phyloP scores from a whole-genome alignment of 805 yeast genomes.

The Sugiyamaella boreocaroliniensis region DNA sequence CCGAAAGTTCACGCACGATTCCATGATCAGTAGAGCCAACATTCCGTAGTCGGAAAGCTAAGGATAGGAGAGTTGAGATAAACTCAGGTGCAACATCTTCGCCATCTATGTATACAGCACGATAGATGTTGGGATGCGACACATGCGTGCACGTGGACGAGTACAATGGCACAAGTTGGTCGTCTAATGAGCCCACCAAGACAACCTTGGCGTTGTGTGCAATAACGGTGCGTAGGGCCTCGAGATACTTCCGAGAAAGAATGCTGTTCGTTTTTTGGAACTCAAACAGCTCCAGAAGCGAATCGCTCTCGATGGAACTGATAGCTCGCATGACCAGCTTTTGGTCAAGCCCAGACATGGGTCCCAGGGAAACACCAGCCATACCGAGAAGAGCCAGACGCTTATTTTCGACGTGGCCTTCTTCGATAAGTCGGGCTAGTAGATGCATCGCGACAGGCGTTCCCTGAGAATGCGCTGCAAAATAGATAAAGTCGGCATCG shows the following conservation, averaged over 20 bases:
- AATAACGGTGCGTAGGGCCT: slow-evolving; percentile 58
- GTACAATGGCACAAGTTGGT: slow-evolving; percentile 88
- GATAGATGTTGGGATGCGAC: slow-evolving; percentile 80
- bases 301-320: slow-evolving; percentile 82
- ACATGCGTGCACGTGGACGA: slow-evolving; percentile 79
- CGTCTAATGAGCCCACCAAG: slow-evolving; percentile 84
- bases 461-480: slow-evolving; percentile 95
- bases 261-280: slow-evolving; percentile 70
- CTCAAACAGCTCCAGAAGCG: slow-evolving; percentile 79
- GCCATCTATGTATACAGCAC: slow-evolving; percentile 86
- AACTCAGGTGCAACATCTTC: slow-evolving; percentile 69
- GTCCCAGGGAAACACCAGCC: slow-evolving; percentile 96
- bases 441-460: slow-evolving; percentile 82
- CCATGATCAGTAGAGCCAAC: slow-evolving; percentile 80
- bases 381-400: slow-evolving; percentile 74
- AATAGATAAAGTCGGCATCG: slow-evolving; percentile 74
- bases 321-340: slow-evolving; percentile 78
- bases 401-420: slow-evolving; percentile 39
- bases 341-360: slow-evolving; percentile 85
- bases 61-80: slow-evolving; percentile 62
- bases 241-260: slow-evolving; percentile 65
- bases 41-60: slow-evolving; percentile 69
- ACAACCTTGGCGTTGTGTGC: slow-evolving; percentile 68
- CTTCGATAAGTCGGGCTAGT: slow-evolving; percentile 63
- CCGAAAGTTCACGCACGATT: slow-evolving; percentile 75